A percentile compares a stretch with the other conserved stretches of the same genome.
phyloP scores from a whole-genome alignment of 805 yeast genomes.

The Ogataea methanolica region DNA sequence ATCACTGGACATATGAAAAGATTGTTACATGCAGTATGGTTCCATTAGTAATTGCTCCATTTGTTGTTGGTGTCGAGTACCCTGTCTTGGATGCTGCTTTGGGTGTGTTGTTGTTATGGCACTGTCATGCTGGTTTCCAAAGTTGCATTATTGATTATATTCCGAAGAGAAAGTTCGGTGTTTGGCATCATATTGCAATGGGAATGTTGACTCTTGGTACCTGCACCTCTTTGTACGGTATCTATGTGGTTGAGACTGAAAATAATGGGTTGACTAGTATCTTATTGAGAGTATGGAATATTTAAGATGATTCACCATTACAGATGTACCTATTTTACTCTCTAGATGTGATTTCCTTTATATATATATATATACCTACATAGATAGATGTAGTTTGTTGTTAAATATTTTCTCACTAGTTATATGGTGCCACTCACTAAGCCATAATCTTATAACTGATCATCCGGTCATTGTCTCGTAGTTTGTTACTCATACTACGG shows the following conservation, averaged over 20 bases:
- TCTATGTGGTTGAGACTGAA: conserved; percentile 76
- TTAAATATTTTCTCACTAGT: too few species aligned
- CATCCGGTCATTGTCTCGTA: too few species aligned
- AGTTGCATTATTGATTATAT: conserved; percentile 92
- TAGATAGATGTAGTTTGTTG: too few species aligned
- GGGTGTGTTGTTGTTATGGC: conserved; percentile 63
- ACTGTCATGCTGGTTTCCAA: conserved; percentile 82
- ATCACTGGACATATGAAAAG: conserved; percentile 93
- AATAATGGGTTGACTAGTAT: conserved; percentile 75
- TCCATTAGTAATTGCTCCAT: conserved; percentile 74
- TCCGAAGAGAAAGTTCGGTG: conserved; percentile 80
- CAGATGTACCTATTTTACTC: too few species aligned
- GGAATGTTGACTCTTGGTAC: conserved; percentile 70
- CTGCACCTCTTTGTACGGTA: conserved; percentile 65
- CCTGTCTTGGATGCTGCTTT: conserved; percentile 72
- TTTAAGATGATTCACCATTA: conserved; percentile 15
- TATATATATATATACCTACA: too few species aligned
- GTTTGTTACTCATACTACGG: too few species aligned
- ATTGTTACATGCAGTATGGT: conserved; percentile 62
- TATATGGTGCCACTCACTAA: too few species aligned
- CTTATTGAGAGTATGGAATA: conserved; percentile 57
- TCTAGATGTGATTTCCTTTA: too few species aligned
- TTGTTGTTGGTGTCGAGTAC: conserved; percentile 65
- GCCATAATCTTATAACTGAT: too few species aligned
- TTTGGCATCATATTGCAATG: conserved; percentile 65